Conservation (phyloP, 2,329 filamentous ascomycete species). For the Epicoccum sorghinum region DNA sequence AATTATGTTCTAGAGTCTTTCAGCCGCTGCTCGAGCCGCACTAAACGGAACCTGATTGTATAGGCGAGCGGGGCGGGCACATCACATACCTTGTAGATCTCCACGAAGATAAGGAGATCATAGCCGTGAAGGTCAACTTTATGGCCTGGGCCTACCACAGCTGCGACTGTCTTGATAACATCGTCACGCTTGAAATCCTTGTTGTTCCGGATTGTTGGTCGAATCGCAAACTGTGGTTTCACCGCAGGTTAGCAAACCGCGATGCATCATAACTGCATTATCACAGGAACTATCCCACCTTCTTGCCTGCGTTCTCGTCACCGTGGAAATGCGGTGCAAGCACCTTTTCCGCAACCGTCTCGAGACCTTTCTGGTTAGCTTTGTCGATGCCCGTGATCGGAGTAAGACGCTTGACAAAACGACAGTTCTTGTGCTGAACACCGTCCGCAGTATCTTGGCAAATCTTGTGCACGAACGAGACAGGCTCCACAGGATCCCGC, state of each 20-base stretch:
- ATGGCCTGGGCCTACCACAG: conserved; percentile 68
- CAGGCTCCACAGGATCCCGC: conserved; percentile 63
- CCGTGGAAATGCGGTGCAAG: conserved; percentile 68
- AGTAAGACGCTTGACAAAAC: conserved; percentile 65
- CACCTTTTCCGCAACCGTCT: conserved; percentile 67
- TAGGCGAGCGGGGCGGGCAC: too few relatives aligned
- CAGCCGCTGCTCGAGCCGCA: conserved; percentile 24
- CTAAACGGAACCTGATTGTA: background rate
- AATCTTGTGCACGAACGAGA: conserved; percentile 63
- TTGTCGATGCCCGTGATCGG: conserved; percentile 66
- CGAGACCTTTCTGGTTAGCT: conserved; percentile 71
- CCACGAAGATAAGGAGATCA: conserved; percentile 78
- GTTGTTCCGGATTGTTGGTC: conserved; percentile 77
- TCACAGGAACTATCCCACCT: conserved; percentile 51
- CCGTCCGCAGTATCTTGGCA: conserved; percentile 62
- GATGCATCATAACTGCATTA: conserved; percentile 13
- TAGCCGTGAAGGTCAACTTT: conserved; percentile 79
- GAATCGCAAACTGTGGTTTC: conserved; percentile 74
- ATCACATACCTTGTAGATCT: conserved; percentile 74
- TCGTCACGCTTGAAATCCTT: conserved; percentile 69
- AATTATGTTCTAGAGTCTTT: conserved; percentile 66
- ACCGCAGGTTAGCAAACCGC: conserved; percentile 25
- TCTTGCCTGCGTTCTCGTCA: conserved; percentile 55
- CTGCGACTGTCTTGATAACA: conserved; percentile 74
- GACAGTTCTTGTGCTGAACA: conserved; percentile 59